phyloP scores from a whole-genome alignment of 1,284 basidiomycete genomes.

The Rhodotorula sp. region DNA sequence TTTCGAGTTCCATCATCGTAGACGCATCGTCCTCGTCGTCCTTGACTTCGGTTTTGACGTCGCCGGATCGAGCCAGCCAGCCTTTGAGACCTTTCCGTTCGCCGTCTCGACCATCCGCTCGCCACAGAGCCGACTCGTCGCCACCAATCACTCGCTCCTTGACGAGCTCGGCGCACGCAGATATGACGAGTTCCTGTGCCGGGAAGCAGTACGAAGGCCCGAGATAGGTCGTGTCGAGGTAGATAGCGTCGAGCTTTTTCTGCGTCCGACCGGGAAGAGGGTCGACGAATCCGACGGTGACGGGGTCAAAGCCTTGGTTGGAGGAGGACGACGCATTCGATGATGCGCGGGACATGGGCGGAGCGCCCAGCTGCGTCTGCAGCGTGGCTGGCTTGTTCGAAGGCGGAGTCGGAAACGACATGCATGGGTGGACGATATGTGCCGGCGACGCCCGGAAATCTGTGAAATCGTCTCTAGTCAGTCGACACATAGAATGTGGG shows the following conservation, averaged over 20 bases:
- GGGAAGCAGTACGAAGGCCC: conserved; percentile 95
- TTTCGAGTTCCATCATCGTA: conserved; percentile 34
- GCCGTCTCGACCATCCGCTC: conserved; percentile 32
- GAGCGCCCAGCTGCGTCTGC: not conserved
- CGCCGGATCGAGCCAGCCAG: conserved; percentile 48
- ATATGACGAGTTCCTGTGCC: conserved; percentile 85
- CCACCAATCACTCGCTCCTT: conserved; percentile 56
- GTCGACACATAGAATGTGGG: not conserved
- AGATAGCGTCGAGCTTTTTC: conserved; percentile 78
- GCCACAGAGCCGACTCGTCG: conserved; percentile 39
- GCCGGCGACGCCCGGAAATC: conserved; percentile 60
- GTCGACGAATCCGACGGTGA: not conserved
- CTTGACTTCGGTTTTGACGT: conserved; percentile 47
- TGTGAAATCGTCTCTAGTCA: not conserved
- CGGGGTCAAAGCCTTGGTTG: not conserved
- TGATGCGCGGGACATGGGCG: conserved; percentile 1
- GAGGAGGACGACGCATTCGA: not conserved
- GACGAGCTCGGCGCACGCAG: conserved; percentile 83
- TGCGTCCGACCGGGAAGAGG: conserved; percentile 51
- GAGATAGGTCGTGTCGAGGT: conserved; percentile 95
- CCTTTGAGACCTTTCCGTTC: conserved; percentile 44
- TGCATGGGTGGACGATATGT: conserved; percentile 75
- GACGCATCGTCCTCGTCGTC: conserved; percentile 39
- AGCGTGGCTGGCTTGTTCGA: not conserved
- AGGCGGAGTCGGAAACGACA: conserved; percentile 47